These are phyloP conservation scores for Plasmodium billcollinsi DNA, from an alignment of 169 alveolate genomes.

Conservation along the genomic window DNA sequence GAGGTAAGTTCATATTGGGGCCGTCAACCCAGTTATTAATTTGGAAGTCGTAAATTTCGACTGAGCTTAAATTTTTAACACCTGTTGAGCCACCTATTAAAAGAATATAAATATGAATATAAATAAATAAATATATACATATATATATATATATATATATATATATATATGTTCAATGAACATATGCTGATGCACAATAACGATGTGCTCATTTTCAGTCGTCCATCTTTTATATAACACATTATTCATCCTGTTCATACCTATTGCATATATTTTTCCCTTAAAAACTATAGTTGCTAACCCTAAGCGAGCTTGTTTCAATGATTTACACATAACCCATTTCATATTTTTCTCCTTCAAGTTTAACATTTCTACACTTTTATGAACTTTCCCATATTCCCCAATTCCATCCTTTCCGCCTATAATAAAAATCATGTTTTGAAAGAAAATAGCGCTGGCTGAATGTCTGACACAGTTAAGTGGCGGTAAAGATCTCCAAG, in stretches of 20 bases:
- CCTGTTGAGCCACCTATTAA: constrained; percentile 69
- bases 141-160: too few relatives aligned
- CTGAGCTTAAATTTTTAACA: constrained; percentile 58
- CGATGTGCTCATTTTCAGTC: background rate
- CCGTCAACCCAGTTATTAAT: constrained; percentile 47
- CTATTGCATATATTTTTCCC: constrained; percentile 68
- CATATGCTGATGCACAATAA: background rate
- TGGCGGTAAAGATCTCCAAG: constrained; percentile 76
- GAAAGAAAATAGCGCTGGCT: constrained; percentile 63
- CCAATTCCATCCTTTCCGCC: constrained; percentile 78
- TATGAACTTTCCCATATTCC: constrained; percentile 65
- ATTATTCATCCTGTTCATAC: constrained; percentile 23
- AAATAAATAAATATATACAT: background rate
- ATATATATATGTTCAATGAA: too few relatives aligned
- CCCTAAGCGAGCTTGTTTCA: constrained; percentile 74
- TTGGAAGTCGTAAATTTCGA: constrained; percentile 67
- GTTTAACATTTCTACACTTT: constrained; percentile 73
- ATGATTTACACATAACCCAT: constrained; percentile 59
- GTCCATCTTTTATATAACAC: too few relatives aligned
- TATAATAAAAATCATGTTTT: constrained; percentile 42
- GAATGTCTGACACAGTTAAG: constrained; percentile 72
- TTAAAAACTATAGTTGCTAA: constrained; percentile 46
- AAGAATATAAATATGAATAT: constrained; percentile 4
- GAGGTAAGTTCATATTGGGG: constrained; percentile 45
- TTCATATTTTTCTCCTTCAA: constrained; percentile 69